Base-by-base conservation (phyloP, 2,329 filamentous ascomycete species). In the Beauveria sp. region DNA sequence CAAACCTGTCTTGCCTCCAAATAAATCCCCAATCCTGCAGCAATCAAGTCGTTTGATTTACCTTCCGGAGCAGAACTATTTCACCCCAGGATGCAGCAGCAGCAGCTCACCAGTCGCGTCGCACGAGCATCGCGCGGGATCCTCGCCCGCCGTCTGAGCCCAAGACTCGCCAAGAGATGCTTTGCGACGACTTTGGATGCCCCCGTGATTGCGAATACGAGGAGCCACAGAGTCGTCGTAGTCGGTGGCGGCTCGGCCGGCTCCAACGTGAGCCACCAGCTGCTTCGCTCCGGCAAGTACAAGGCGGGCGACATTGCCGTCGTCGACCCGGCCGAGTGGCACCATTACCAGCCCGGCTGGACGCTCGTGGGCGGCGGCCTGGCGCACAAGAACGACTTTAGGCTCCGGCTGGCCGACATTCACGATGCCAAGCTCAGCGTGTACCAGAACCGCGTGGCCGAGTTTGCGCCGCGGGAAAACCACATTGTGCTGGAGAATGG, bases 271-370 rank as follows among this genome's bases (percentile, higher is more conserved):
- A 84, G 84, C 67, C 86, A 89, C 67, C 87, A 90, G 73, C 80
- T 91, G 3, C 79, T 89, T 3, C 79, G 79, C 2, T 76, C 78
- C 0, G 84, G 83, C 48, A 78, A 78, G 30, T 88, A 87, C 66
- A 64, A 70, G 0, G 73, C 77, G 46, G 76, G 84, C 40, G 86
- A 89, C 62, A 86, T 89, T 63, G 85, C 86, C 34, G 67, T 89
- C 28, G 73, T 89, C 50, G 86, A 89, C 64, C 86, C 86, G 0
- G 79, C 85, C 1, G 69, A 74, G 64, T 85, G 79, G 77, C 85
- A 89, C 68, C 79, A 89, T 72, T 89, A 88, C 69, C 86, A 89
- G 70, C 84, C 86, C 1, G 86, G 86, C 59, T 89, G 85, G 85
- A 89, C 86, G 2, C 76, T 89, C 1, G 86, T 88, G 2, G 86